Conservation (phyloP, 2,329 filamentous ascomycete species). For the Dothidotthia symphoricarpi region DNA sequence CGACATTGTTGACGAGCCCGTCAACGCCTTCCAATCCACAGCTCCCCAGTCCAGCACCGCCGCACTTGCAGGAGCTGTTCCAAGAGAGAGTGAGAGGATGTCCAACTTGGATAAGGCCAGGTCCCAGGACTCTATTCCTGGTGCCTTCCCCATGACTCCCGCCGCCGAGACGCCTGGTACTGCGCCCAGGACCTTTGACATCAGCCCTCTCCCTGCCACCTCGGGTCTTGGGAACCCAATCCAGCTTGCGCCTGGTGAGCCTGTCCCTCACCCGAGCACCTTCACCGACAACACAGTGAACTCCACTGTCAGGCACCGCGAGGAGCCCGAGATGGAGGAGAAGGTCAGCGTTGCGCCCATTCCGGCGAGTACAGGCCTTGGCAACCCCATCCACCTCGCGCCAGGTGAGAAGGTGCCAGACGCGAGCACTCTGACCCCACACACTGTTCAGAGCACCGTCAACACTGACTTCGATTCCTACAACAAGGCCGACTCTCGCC, state of each 20-base stretch:
- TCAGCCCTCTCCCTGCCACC: slow-evolving; percentile 61
- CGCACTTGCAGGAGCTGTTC: slow-evolving; percentile 64
- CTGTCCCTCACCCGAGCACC: slow-evolving; percentile 66
- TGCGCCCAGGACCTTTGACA: slow-evolving; percentile 49
- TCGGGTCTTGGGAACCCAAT: slow-evolving; percentile 71
- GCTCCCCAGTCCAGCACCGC: slow-evolving; percentile 71
- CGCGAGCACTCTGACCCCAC: slow-evolving; percentile 60
- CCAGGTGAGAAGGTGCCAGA: slow-evolving; percentile 81
- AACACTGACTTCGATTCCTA: slow-evolving; percentile 76
- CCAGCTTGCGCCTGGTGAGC: slow-evolving; percentile 73
- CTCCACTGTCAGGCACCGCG: slow-evolving; percentile 48
- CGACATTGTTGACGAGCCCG: slow-evolving; percentile 58
- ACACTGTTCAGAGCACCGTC: slow-evolving; percentile 64
- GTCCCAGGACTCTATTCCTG: slow-evolving; percentile 51
- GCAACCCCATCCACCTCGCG: slow-evolving; percentile 77
- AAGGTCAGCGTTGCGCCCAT: slow-evolving; percentile 58
- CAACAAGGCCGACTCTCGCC: slow-evolving; percentile 67
- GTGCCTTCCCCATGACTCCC: slow-evolving; percentile 72
- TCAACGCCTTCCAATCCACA: slow-evolving; percentile 63
- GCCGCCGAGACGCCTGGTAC: slow-evolving; percentile 54
- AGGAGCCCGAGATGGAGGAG: slow-evolving; percentile 30
- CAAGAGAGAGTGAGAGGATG: slow-evolving; percentile 50
- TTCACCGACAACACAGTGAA: slow-evolving; percentile 70
- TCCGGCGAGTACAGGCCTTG: slow-evolving; percentile 56
- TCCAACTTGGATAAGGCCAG: slow-evolving; percentile 8